These are phyloP conservation scores for Actinomortierella wolfii DNA, from an alignment of 371 early-diverging fungal species.

Conservation along the genomic window DNA sequence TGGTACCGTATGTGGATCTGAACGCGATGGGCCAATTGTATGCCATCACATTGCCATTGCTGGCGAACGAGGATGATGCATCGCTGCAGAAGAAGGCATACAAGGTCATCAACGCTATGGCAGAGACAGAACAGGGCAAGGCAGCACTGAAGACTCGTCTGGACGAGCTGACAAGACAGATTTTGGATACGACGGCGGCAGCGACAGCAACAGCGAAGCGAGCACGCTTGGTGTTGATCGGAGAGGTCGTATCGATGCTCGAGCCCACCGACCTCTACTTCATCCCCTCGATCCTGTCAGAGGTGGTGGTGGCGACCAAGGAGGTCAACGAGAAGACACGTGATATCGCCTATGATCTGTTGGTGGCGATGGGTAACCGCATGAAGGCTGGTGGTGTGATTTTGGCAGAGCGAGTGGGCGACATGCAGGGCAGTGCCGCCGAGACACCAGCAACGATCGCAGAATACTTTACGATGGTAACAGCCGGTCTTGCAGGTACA, in stretches of 20 bases:
- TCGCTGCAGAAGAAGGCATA: constrained; percentile 94
- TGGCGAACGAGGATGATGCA: constrained; percentile 70
- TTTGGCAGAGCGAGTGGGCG: constrained; percentile 55
- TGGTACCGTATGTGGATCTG: constrained; percentile 74
- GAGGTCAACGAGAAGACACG: constrained; percentile 93
- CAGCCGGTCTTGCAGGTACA: constrained; percentile 92
- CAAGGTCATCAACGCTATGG: constrained; percentile 77
- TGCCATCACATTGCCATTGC: constrained; percentile 58
- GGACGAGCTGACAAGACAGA: constrained; percentile 53
- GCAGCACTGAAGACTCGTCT: constrained; percentile 49
- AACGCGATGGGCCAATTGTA: constrained; percentile 61
- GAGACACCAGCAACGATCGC: constrained; percentile 58
- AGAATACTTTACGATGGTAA: constrained; percentile 85
- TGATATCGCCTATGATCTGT: constrained; percentile 78
- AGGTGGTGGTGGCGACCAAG: constrained; percentile 91
- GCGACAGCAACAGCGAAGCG: constrained; percentile 69
- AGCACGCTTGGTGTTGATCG: constrained; percentile 68
- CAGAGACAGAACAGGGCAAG: constrained; percentile 53
- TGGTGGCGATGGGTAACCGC: constrained; percentile 86
- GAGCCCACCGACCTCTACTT: constrained; percentile 74
- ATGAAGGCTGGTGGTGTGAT: constrained; percentile 83
- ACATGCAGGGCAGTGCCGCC: constrained; percentile 58
- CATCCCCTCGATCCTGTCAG: constrained; percentile 85
- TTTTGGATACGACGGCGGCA: constrained; percentile 58
- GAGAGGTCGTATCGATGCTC: constrained; percentile 57